phyloP scores from a whole-genome alignment of 1,284 basidiomycete species.

The Ceratobasidium sp. region DNA sequence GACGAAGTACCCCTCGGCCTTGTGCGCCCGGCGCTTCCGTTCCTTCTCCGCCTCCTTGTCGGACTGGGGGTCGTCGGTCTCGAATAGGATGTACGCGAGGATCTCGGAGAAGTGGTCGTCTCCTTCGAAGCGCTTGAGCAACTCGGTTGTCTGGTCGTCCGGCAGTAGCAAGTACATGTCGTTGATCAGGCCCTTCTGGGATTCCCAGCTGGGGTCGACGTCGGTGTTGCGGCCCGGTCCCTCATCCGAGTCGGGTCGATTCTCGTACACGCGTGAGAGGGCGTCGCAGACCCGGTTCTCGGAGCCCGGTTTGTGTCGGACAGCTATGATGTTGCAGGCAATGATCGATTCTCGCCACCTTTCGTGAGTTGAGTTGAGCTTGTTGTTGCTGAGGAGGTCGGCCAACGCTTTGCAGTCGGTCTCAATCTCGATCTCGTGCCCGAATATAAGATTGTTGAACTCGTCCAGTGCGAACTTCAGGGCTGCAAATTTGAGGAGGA shows the following conservation, averaged over 20 bases:
- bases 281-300: constrained; percentile 49
- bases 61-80: too few species aligned
- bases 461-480: constrained; percentile 52
- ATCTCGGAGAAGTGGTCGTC: constrained; percentile 46
- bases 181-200: constrained; percentile 24
- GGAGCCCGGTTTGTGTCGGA: constrained; percentile 46
- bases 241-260: constrained; percentile 4
- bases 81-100: constrained; percentile 13
- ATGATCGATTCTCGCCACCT: constrained; percentile 48
- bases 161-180: constrained; percentile 38
- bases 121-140: constrained; percentile 43
- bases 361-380: constrained; percentile 37
- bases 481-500: constrained; percentile 50
- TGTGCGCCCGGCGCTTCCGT: constrained; percentile 18
- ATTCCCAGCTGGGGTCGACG: constrained; percentile 25
- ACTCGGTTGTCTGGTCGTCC: not conserved
- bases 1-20: constrained; percentile 28
- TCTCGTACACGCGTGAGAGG: constrained; percentile 42
- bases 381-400: constrained; percentile 48
- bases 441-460: constrained; percentile 48
- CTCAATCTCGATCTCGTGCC: constrained; percentile 49
- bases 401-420: constrained; percentile 51
- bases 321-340: constrained; percentile 38
- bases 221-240: not conserved
- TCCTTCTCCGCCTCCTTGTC: not conserved